Conservation (phyloP, 225 moss, liverwort and hornwort species). For the Bryum argenteum region DNA sequence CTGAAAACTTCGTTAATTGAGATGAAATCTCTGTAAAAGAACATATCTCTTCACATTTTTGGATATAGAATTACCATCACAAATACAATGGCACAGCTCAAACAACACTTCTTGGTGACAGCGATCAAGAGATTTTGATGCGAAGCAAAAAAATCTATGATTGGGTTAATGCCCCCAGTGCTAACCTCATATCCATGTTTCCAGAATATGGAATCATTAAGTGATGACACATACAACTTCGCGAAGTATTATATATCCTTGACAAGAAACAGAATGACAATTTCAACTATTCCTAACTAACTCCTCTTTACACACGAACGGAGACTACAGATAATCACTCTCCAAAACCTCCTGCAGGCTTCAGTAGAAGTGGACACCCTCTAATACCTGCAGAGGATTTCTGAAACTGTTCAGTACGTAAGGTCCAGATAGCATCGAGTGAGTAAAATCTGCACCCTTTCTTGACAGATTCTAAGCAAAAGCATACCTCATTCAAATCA, state of each 20-base stretch:
- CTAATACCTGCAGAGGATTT: conserved; percentile 17
- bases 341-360: conserved; percentile 20
- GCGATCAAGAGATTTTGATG: too few species aligned
- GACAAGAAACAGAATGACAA: background rate
- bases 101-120: too few species aligned
- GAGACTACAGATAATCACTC: conserved; percentile 2
- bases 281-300: background rate
- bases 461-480: background rate
- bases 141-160: too few species aligned
- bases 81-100: too few species aligned
- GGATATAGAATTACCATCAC: too few species aligned
- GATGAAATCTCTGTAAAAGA: too few species aligned
- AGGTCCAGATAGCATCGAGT: conserved; percentile 12
- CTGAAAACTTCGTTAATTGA: too few species aligned
- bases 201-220: background rate
- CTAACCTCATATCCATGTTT: background rate
- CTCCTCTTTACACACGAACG: conserved; percentile 18
- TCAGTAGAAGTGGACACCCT: conserved; percentile 1
- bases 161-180: too few species aligned
- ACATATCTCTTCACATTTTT: too few species aligned
- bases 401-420: background rate
- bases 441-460: background rate
- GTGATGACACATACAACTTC: conserved; percentile 7
- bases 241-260: background rate
- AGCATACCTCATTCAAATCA: background rate